Evolutionary conservation across 2,329 filamentous ascomycete species (phyloP), one percentile per base, ranked within the genome.

Genomic region (Teratosphaeria gauchensis): DNA sequence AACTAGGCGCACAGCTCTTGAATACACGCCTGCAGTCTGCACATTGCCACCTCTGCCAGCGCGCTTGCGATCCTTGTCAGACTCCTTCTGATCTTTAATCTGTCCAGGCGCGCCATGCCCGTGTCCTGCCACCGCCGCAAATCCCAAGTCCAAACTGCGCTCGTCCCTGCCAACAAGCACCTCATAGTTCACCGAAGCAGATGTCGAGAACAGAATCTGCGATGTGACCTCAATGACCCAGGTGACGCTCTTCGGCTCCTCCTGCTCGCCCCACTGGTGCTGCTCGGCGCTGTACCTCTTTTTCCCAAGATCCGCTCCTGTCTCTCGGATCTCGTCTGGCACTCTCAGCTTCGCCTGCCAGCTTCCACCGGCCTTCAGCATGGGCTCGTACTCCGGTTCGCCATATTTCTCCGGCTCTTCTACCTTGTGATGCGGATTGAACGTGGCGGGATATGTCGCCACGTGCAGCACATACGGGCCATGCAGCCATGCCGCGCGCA

Each of bases 401-500:
- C 69, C 69, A 67, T 70, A 64, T 24, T 51, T 79, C 56, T 85
- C 82, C 1, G 87, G 82, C 56, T 86, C 80, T 59, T 86, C 83
- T 66, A 88, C 86, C 71, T 90, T 91, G 64, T 81, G 78, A 74
- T 96, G 91, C 1, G 92, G 90, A 68, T 92, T 82, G 77, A 94
- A 97, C 53, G 81, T 84, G 16, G 88, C 81, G 0, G 92, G 90
- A 68, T 95, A 95, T 28, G 91, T 89, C 56, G 92, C 86, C 54
- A 92, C 87, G 68, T 90, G 91, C 42, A 97, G 82, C 0, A 87
- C 95, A 72, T 99, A 99, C 1, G 94, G 94, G 0, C 94, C 94
- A 75, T 96, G 94, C 57, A 99, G 87, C 72, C 96, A 99, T 58
- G 94, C 94, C 57, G 94, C 94, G 69, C 94, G 89, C 46, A 97